Evolutionary conservation across 768 basidiomycete species (phyloP), one percentile per base, ranked within the genome.

Genomic region (Boletus pseudo-olivaceus): DNA sequence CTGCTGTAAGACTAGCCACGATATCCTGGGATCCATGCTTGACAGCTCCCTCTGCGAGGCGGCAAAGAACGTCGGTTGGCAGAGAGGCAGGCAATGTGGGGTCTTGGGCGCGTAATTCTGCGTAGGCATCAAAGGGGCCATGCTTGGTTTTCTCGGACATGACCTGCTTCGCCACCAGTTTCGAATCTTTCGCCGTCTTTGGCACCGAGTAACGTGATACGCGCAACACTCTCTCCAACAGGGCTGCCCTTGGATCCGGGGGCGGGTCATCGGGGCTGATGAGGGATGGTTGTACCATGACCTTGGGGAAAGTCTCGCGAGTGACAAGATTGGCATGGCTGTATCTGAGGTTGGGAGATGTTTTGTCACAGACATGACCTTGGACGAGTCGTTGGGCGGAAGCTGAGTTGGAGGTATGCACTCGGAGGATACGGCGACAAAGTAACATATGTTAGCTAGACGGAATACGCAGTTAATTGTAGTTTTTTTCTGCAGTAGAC

Each of bases 381-480:
- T 54, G 60, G 48, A 58, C 34, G 54, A 68, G 39, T 52, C 49
- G 68, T 59, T 58, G 62, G 30, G 59, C 49, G 41, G 60, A 58
- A 49, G 51, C 38, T 50, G 67, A 54, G 61, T 68, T 72, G 51
- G 64, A 67, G 62, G 73, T 66, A 70, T 75, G 73, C 71, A 74
- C 73, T 79, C 75, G 75, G 61, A 74, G 72, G 64, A 78, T 71
- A 73, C 73, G 78, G 73, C 82, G 84, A 78, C 85, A 84, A 82
- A 82, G 77, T 74, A 78, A 85, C 85, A 87, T 87, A 84, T 81
- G 83, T 87, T 78, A 87, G 74, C 85, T 82, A 58, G n/a, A 60
- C 44, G 30, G 42, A 55, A 32, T 26, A 30, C 19, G 17, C 15
- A 27, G 42, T 65, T 37, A 54, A 15, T 14, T 40, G 12, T 0